Evolutionary conservation across 352 stramenopile genomes (phyloP).

Genomic region (Globisporangium emineosum): DNA sequence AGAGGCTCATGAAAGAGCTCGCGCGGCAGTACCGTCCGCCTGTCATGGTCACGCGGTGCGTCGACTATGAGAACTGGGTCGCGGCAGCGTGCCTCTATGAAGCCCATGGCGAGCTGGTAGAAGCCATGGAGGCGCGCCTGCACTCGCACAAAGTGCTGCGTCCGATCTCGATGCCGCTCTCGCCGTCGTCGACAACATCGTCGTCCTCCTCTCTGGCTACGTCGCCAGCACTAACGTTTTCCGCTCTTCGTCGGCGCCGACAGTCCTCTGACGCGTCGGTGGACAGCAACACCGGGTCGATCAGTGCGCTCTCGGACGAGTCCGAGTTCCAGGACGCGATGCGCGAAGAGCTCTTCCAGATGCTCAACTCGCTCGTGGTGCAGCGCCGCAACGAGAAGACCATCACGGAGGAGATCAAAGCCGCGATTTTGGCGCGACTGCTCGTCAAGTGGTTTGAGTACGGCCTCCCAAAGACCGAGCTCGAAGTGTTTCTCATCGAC

Average conservation of each 20-base stretch:
- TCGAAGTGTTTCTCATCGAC: conserved; percentile 70
- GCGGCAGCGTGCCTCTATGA: conserved; percentile 76
- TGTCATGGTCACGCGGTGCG: conserved; percentile 70
- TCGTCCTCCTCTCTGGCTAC: conserved; percentile 3
- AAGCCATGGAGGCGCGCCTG: conserved; percentile 81
- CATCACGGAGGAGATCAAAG: conserved; percentile 42
- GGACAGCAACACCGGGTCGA: conserved; percentile 19
- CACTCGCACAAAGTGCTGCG: conserved; percentile 53
- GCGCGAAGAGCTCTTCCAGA: conserved; percentile 55
- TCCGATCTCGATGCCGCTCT: conserved; percentile 1
- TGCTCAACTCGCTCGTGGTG: conserved; percentile 66
- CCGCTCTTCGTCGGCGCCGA: conserved; percentile 12
- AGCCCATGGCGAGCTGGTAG: conserved; percentile 72
- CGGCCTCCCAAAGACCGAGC: conserved; percentile 40
- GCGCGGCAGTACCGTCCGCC: conserved; percentile 69
- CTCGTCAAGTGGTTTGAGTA: conserved; percentile 87
- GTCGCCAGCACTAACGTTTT: conserved; percentile 4
- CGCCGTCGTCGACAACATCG: neutral
- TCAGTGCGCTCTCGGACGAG: conserved; percentile 29
- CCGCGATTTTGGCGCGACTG: conserved; percentile 71
- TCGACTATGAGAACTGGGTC: conserved; percentile 82
- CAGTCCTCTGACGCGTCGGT: conserved; percentile 31
- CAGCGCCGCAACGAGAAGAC: conserved; percentile 26
- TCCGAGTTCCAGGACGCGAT: conserved; percentile 52
- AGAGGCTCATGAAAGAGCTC: conserved; percentile 51